Conservation (phyloP, 768 basidiomycete species). For the Psilocybe cubensis region DNA sequence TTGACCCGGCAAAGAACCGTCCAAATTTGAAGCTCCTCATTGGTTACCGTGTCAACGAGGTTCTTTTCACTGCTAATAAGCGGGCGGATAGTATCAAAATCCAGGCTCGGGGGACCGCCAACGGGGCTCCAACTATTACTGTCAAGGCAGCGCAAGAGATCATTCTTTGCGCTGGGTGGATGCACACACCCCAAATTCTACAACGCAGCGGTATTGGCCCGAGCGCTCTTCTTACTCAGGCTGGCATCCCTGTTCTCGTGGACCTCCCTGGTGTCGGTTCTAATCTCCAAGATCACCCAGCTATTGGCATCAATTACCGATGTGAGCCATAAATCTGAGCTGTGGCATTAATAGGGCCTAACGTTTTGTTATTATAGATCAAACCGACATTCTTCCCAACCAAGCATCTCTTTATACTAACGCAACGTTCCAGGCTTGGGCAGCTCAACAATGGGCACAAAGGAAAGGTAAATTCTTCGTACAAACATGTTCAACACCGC, state of each 20-base stretch:
- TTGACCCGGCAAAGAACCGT: conserved; percentile 8
- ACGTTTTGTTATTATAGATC: not conserved
- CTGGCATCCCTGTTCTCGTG: conserved; percentile 6
- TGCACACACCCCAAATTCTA: conserved; percentile 14
- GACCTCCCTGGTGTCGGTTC: conserved; percentile 17
- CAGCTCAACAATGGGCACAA: conserved; percentile 7
- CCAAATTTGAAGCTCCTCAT: conserved; percentile 13
- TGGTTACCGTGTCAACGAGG: conserved; percentile 13
- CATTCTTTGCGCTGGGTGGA: conserved; percentile 12
- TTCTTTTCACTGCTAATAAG: conserved; percentile 7
- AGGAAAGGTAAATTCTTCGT: conserved; percentile 6
- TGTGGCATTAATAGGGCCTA: too few species aligned
- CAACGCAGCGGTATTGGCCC: conserved; percentile 16
- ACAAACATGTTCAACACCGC: not conserved
- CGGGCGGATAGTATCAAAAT: conserved; percentile 2
- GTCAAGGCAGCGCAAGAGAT: conserved; percentile 8
- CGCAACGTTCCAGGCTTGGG: conserved; percentile 8
- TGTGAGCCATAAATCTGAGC: not conserved
- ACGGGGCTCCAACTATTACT: not conserved
- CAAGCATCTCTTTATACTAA: conserved; percentile 1
- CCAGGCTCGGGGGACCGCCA: not conserved
- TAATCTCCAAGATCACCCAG: conserved; percentile 1
- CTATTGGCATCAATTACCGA: not conserved
- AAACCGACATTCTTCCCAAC: conserved; percentile 10
- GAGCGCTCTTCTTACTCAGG: conserved; percentile 2